Evolutionary conservation across 805 yeast genomes (phyloP), one percentile per base, ranked within the genome.

Genomic region (Teunomyces cretensis): DNA sequence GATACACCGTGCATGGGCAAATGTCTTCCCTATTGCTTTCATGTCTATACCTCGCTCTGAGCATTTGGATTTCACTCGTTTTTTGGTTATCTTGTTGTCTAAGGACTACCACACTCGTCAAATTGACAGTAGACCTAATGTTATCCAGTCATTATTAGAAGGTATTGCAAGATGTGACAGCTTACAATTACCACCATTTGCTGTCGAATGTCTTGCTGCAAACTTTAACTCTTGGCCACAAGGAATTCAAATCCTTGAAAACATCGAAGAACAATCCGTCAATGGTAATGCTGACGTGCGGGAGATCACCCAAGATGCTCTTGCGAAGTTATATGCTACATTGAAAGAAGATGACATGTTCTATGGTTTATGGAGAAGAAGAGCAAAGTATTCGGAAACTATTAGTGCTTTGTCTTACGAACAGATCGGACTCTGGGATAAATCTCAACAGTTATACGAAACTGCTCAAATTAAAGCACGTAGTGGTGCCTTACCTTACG

Each of bases 391-490:
- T 60, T 78, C 86, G 7, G 97, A 94, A 61, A 94, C 99, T 0
- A 89, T 87, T 49, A 81, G 94, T 33, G 99, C 98, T 0, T 70
- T 95, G 24, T 88, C 97, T 0, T 92, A 83, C 60, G 99, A 94
- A 63, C 99, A 94, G 62, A 79, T 91, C 51, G 98, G 99, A 7
- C 68, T 89, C 54, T 94, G 96, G 96, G 94, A 86, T 48, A 85
- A 88, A 50, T 98, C 98, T 0, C 85, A 89, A 62, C 95, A 90
- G 60, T 70, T 92, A 50, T 95, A 95, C 56, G 99, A 94, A 66
- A 83, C 90, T 16, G 99, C 99, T 1, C 99, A 94, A 68, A 87
- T 94, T 46, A 91, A 92, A 56, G 97, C 99, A 0, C 74, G 99
- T 46, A 86, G 96, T 59, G 97, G 98, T 2, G 95, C 87, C 3